Percentiles rank a stretch among this genome's conserved stretches.
Evolutionary conservation across 179 eudicot species (phyloP).

Genomic region (Corrigiola litoralis): DNA sequence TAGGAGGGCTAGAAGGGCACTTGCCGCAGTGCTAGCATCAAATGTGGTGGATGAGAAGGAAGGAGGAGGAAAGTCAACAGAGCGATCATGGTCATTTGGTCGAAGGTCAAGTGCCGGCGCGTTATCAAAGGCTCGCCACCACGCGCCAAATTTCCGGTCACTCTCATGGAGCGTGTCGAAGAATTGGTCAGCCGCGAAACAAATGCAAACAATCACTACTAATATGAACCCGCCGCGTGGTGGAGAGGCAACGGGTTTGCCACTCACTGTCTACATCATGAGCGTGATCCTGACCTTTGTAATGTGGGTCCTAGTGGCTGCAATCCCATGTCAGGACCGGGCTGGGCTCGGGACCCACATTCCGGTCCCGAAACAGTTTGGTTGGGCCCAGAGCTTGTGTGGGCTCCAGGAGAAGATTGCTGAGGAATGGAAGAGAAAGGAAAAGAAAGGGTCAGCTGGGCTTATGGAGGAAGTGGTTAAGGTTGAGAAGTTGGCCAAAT

Average conservation of each 20-base stretch:
- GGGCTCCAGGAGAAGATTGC: constrained; percentile 76
- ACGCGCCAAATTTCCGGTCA: constrained; percentile 46
- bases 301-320: constrained; percentile 85
- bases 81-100: constrained; percentile 74
- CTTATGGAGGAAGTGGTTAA: constrained; percentile 67
- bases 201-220: constrained; percentile 75
- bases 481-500: constrained; percentile 50
- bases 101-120: constrained; percentile 34
- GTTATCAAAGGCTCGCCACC: constrained; percentile 41
- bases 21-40: constrained; percentile 53
- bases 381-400: constrained; percentile 63
- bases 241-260: constrained; percentile 56
- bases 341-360: constrained; percentile 64
- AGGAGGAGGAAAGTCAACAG: constrained; percentile 44
- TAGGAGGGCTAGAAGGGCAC: constrained; percentile 59
- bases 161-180: constrained; percentile 66
- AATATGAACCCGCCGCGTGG: constrained; percentile 73
- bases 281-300: constrained; percentile 63
- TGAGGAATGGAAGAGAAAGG: constrained; percentile 96
- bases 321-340: constrained; percentile 81
- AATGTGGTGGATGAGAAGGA: constrained; percentile 65
- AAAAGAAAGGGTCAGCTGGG: constrained; percentile 76
- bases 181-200: constrained; percentile 88
- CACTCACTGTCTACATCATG: constrained; percentile 69
- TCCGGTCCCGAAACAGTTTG: constrained; percentile 51